Base-by-base conservation (phyloP, 768 basidiomycete species). In the Tephrocybe rancida region DNA sequence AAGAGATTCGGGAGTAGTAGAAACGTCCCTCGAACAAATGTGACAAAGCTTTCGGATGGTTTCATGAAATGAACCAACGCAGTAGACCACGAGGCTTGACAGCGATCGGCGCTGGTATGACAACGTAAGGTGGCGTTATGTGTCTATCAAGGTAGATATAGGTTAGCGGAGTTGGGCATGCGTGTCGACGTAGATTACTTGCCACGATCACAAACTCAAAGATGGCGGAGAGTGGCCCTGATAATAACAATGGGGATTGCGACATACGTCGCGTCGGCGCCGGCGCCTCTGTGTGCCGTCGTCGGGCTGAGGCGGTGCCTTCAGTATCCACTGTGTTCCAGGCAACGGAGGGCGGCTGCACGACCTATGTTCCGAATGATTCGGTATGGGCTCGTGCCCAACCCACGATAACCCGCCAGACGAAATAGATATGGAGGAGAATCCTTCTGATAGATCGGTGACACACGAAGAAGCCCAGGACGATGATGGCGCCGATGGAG, bases 401-500 rank as follows among this genome's bases (percentile, higher is more conserved):
- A 37, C 35, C n/a, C n/a, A n/a, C n/a, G n/a, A 37, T 16, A 13
- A 9, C 35, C 14, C 16, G 14, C 11, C 4, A 16, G n/a, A n/a
- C n/a, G n/a, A 4, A 37, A 44, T 51, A 1, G 42, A 26, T 14
- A 44, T 27, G 21, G 3, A 9, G 1, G 50, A 34, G 16, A 51
- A 51, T 16, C n/a, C 27, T 3, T 29, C 39, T 4, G 48, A 30
- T n/a, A 50, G n/a, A 14, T 41, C 41, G 11, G 50, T 37, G 10
- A 51, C 21, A 16, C 35, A 51, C 1, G 50, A 50, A 19, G 49
- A 50, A 6, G 41, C 5, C 50, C 50, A 51, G 13, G 50, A 51
- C 19, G 32, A 35, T 4, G n/a, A 7, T 9, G 30, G 35, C 22
- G 39, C 34, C 26, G 35, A 27, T 16, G 32, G 4, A 30, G 35